Base-by-base conservation (phyloP, 306 rosid species). In the Adenanthera pavonina region DNA sequence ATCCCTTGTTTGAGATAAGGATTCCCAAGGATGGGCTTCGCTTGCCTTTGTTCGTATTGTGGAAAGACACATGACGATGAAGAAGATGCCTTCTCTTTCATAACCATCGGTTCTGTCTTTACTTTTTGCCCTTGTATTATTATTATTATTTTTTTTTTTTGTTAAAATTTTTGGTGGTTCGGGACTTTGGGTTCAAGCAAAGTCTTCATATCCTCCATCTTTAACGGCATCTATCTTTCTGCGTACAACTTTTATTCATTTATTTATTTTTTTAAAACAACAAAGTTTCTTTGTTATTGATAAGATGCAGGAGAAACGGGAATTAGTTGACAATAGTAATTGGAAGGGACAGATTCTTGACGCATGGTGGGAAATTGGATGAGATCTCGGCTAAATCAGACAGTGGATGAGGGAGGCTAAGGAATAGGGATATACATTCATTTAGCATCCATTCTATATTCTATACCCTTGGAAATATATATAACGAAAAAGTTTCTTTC, bases 21-120 rank as follows among this genome's bases (percentile, higher is more conserved):
- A 88, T 88, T 87, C 87, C 14, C 60, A 0, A 62, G 74, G 82
- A 85, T 84, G 86, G 85, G 78, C 71, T 40, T 9, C 75, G 70
- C 68, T 77, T 75, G 85, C 84, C 81, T 82, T 72, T 81, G 71
- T 60, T 79, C 40, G 13, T 19, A 76, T 73, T 74, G 59, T 33
- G 75, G 41, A 52, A 79, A 59, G 60, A 46, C 86, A 75, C 57
- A 74, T 12, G 34, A 48, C 14, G 56, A 20, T 8, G 68, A 77
- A 62, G 16, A 79, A 54, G 88, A 85, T 87, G 90, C 87, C 33
- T 8, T 8, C 38, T 10, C 41, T 52, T 59, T 74, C 16, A 15
- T 70, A 48, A 17, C 90, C 92, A 65, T 87, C 69, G 83, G 51
- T 70, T 84, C 41, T 76, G 79, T 20, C 81, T 78, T 40, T 57